Percentiles rank a stretch among this genome's conserved stretches.
These are phyloP conservation scores for Fusarium veterinarium DNA, from an alignment of 2,329 filamentous ascomycete genomes.

Conservation along the genomic window DNA sequence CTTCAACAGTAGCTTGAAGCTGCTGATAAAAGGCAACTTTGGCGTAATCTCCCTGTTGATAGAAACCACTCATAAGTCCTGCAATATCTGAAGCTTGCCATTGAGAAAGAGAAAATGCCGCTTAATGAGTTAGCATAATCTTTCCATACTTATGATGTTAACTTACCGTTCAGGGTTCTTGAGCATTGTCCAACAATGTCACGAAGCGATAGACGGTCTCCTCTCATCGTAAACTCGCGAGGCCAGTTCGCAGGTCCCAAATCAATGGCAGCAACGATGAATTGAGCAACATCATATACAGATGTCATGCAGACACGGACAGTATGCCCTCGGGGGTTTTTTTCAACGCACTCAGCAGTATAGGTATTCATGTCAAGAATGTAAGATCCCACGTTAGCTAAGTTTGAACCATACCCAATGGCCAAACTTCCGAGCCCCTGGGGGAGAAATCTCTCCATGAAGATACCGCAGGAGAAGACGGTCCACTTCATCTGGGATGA, in stretches of 20 bases:
- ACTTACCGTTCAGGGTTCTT: constrained; percentile 60
- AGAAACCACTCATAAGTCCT: constrained; percentile 55
- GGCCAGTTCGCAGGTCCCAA: constrained; percentile 72
- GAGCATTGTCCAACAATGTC: constrained; percentile 66
- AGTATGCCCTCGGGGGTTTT: constrained; percentile 60
- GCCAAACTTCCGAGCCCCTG: constrained; percentile 70
- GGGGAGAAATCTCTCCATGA: constrained; percentile 80
- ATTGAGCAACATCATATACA: constrained; percentile 75
- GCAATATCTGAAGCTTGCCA: constrained; percentile 56
- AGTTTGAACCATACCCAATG: constrained; percentile 68
- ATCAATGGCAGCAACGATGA: constrained; percentile 76
- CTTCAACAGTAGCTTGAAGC: constrained; percentile 74
- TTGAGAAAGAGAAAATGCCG: constrained; percentile 52
- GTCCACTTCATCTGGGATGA: constrained; percentile 70
- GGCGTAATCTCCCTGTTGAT: constrained; percentile 59
- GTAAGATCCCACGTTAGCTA: constrained; percentile 70
- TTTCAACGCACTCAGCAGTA: constrained; percentile 70
- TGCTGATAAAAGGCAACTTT: constrained; percentile 68
- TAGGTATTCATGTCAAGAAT: constrained; percentile 70
- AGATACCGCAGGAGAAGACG: constrained; percentile 77
- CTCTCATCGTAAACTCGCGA: constrained; percentile 73
- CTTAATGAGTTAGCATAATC: constrained; percentile 47
- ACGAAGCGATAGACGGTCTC: constrained; percentile 71
- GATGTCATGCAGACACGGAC: constrained; percentile 75
- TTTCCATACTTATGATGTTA: background rate